phyloP scores from a whole-genome alignment of 305 asterid genomes.

The Striga hermonthica region DNA sequence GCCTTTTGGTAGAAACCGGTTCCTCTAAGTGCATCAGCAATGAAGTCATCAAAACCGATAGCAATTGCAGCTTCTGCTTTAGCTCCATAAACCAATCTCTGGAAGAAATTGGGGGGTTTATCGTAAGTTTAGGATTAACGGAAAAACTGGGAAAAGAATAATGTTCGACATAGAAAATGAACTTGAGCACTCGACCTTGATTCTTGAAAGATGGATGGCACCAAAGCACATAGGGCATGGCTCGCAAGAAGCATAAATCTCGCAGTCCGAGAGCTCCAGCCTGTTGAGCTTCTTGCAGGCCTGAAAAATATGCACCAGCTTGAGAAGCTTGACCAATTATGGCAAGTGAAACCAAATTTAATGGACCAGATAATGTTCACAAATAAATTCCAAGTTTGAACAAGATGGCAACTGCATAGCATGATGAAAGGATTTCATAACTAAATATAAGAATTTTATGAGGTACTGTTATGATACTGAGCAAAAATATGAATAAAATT shows the following conservation, averaged over 20 bases:
- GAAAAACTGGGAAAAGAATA: neutral
- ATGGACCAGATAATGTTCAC: neutral
- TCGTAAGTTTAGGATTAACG: neutral
- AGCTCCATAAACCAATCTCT: conserved; percentile 95
- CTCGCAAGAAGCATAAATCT: conserved; percentile 94
- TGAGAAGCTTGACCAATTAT: conserved; percentile 47
- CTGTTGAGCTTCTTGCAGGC: conserved; percentile 91
- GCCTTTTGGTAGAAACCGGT: conserved; percentile 91
- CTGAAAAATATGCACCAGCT: conserved; percentile 41
- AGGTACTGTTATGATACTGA: no score
- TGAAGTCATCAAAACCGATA: conserved; percentile 92
- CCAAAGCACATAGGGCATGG: conserved; percentile 99
- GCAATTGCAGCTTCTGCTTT: conserved; percentile 98
- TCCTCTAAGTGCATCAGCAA: conserved; percentile 91
- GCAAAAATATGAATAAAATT: no score
- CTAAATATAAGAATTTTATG: no score
- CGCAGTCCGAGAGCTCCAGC: conserved; percentile 91
- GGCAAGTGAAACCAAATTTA: neutral
- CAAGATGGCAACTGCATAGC: neutral
- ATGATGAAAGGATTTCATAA: no score
- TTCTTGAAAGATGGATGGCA: conserved; percentile 90
- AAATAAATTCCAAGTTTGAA: no score
- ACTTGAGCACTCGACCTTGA: conserved; percentile 49
- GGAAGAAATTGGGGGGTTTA: conserved; percentile 25
- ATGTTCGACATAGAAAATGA: neutral